Base-by-base conservation (phyloP, 2,329 filamentous ascomycete species). In the Diplodia sapinea region DNA sequence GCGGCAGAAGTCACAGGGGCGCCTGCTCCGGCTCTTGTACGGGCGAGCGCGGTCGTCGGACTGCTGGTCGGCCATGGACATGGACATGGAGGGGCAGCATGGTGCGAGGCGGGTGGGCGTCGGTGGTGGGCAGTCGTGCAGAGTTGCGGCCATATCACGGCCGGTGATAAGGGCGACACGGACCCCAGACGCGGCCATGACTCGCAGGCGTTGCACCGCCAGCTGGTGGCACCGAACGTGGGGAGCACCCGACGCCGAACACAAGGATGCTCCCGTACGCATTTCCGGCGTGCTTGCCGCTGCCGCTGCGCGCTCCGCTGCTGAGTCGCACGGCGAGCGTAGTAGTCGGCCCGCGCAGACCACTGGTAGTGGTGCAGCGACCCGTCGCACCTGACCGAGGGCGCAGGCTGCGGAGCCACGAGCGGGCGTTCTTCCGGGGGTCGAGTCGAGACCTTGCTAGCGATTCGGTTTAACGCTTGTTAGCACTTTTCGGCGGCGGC, bases 1-100 rank as follows among this genome's bases (percentile, higher is more conserved):
- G 12, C 80, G 76, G 69, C 81, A 83, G 70, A 82, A 82, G 70
- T 83, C 81, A 72, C 81, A 83, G 4, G 81, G 81, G 49, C 81
- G 74, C 70, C 77, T 77, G 68, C 76, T 77, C 23, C 76, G 73
- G 62, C 74, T 76, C 71, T 78, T 78, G 73, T 78, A 78, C 43
- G 74, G 59, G 29, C 59, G 59, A 29, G 59, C 29, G 59, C 59
- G 59, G 47, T 43, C 31, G 56, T 59, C 56, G 38, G 38, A 31
- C 56, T 47, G 56, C 56, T 47, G 56, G 38, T 59, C 56, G 56
- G 56, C 56, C 56, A 59, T 59, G 26, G 26, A 26, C 26, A 26
- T 26, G 38, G 38, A 59, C 26, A 26, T 26, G 38, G 38, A 59
- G 36, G 15, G 56, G 13, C 33, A 31, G 56, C 56, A 59, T 59